Base-by-base conservation (phyloP, 179 eudicot species). In the Beta macrorhiza region DNA sequence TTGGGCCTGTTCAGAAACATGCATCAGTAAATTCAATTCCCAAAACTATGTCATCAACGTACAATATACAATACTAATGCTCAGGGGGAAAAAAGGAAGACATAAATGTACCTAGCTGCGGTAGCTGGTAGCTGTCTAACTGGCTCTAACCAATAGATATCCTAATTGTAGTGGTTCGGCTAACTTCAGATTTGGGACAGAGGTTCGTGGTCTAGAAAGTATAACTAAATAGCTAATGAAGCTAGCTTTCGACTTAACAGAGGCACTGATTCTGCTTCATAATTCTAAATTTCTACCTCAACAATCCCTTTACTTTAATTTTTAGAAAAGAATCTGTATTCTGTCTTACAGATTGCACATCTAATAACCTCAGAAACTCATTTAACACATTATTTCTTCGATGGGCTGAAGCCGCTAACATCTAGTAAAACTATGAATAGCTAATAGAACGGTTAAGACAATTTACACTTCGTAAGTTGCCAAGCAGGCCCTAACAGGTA, bases 1-100 rank as follows among this genome's bases (percentile, higher is more conserved):
- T 84, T 11, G 85, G 85, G 53, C 87, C 87, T 84, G 84, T 72
- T 32, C 58, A 49, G 25, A 67, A 74, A 78, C 25, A 17, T 62
- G 17, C 19, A 65, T 78, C 58, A 78, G 75, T 68, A 56, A 67
- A 25, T 37, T 61, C 32, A 53, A 49, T 45, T 47, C 42, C 11
- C 14, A 4, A 79, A 77, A 61, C 57, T 15, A n/a, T 45, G 12
- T 71, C 52, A 78, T 20, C 32, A 51, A 12, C n/a, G n/a, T 58
- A 59, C 56, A n/a, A 65, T 5, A 29, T 12, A 19, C 74, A n/a
- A 47, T 49, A 47, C 16, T n/a, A 49, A 71, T 49, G 12, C 63
- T 29, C 49, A 58, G 13, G 1, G 19, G 37, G 16, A 0, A 0
- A 14, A 55, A 22, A 49, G 58, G n/a, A 22, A 72, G 5, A 53